Evolutionary conservation across 768 basidiomycete species (phyloP), one percentile per base, ranked within the genome.

Genomic region (Lentinula lateritia): DNA sequence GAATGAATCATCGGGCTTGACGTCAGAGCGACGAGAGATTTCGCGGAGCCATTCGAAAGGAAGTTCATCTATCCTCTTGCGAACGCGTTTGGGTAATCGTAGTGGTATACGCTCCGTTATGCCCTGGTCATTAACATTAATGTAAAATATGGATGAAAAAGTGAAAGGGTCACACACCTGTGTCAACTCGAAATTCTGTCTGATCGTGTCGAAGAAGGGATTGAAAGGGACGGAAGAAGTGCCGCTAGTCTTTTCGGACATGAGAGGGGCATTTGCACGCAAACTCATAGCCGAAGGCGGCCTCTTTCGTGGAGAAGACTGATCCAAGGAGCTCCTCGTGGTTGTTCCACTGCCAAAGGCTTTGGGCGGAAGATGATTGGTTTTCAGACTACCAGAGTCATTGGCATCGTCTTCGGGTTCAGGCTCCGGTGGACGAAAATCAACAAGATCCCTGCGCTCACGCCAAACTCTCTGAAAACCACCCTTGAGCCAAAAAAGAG

Each of bases 151-250:
- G 28, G 28, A 28, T 28, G 28, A 28, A 28, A 28, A 28, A 28
- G 2, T 5, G 8, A 28, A 6, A 80, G 70, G 2, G 77, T 79
- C 28, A 77, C 45, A 45, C 16, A 59, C 58, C n/a, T 59, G 59
- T 2, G 87, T 83, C 23, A 97, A 83, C 74, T 97, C 94, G 2
- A 86, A 71, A 66, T 93, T 92, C 74, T 94, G 92, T 42, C 91
- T 87, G 67, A 98, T 91, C 67, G 90, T 89, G 73, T 98, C 95
- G 66, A 93, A 98, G 76, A 98, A 98, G 9, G 96, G 96, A 71
- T 96, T 98, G 66, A 80, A 85, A 5, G 88, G 71, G n/a, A 60
- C 10, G 32, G 59, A 52, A 52, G 59, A 23, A 45, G 58, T 28
- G 43, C 39, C 46, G 34, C 12, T 34, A 9, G 74, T 72, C 41